Conservation (phyloP, 768 basidiomycete genomes). For the Hysterangium stoloniferum region DNA sequence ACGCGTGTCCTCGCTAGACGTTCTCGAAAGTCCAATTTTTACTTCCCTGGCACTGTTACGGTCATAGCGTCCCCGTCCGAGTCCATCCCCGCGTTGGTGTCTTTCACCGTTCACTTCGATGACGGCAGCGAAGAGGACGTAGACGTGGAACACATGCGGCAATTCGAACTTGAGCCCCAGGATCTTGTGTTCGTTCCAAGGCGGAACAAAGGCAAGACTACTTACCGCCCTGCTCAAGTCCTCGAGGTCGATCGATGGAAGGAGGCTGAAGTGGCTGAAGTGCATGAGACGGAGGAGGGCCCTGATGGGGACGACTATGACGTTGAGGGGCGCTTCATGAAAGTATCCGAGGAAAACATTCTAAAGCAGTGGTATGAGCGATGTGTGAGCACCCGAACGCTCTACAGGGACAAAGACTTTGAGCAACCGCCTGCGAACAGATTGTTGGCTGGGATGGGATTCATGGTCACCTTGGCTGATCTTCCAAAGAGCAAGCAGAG, state of each 20-base stretch:
- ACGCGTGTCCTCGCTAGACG: slow-evolving; percentile 9
- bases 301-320: slow-evolving; percentile 14
- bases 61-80: slow-evolving; percentile 22
- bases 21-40: slow-evolving; percentile 25
- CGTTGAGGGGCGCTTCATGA: slow-evolving; percentile 33
- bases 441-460: slow-evolving; percentile 27
- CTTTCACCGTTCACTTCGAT: slow-evolving; percentile 57
- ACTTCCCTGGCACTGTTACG: slow-evolving; percentile 52
- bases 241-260: slow-evolving; percentile 29
- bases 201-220: slow-evolving; percentile 24
- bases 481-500: slow-evolving; percentile 27
- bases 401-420: slow-evolving; percentile 6
- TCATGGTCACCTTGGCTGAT: slow-evolving; percentile 48
- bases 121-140: slow-evolving; percentile 45
- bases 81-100: slow-evolving; percentile 10
- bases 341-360: slow-evolving; percentile 46
- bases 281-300: slow-evolving; percentile 18
- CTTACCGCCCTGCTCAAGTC: slow-evolving; percentile 18
- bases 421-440: not conserved
- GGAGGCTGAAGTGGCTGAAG: slow-evolving; percentile 28
- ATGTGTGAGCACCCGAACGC: slow-evolving; percentile 5
- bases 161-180: slow-evolving; percentile 39
- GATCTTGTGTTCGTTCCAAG: slow-evolving; percentile 45
- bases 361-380: slow-evolving; percentile 48
- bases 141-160: slow-evolving; percentile 45